Percentiles rank a stretch among this genome's conserved stretches.
phyloP scores from a whole-genome alignment of 2,329 filamentous ascomycete genomes.

The Cucurbitaria berberidis region DNA sequence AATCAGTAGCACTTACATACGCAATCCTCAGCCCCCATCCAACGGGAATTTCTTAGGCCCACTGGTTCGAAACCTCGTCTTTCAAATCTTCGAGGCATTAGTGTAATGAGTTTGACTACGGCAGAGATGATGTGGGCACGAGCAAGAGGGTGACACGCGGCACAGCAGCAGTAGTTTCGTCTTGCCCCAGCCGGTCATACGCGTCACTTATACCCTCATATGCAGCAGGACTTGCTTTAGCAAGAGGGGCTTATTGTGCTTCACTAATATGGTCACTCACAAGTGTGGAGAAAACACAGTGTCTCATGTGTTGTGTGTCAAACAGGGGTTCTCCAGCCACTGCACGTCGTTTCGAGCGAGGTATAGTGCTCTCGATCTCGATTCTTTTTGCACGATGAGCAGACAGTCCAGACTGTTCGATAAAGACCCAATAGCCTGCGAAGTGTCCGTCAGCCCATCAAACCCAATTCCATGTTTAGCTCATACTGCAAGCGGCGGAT shows the following conservation, averaged over 20 bases:
- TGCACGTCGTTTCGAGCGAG: neutral
- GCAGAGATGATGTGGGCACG: neutral
- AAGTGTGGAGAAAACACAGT: neutral
- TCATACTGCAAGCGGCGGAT: neutral
- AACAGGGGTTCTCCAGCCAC: neutral
- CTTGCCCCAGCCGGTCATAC: neutral
- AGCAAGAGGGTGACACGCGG: slow-evolving; percentile 8
- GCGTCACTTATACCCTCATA: neutral
- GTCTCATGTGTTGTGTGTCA: neutral
- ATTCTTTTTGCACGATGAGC: neutral
- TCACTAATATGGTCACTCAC: neutral
- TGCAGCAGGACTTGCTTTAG: neutral
- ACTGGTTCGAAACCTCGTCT: neutral
- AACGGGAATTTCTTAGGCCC: too few species aligned
- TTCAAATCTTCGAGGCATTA: neutral
- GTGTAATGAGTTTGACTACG: too few species aligned
- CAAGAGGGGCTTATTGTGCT: neutral
- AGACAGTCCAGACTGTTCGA: neutral
- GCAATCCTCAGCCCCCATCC: too few species aligned
- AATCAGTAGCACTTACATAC: too few species aligned
- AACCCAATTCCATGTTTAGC: neutral
- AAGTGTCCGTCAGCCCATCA: neutral
- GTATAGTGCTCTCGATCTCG: neutral
- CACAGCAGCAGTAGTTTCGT: slow-evolving; percentile 6
- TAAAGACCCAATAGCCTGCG: neutral